phyloP scores from a whole-genome alignment of 352 stramenopile genomes.

The Phytopythium helicoides region DNA sequence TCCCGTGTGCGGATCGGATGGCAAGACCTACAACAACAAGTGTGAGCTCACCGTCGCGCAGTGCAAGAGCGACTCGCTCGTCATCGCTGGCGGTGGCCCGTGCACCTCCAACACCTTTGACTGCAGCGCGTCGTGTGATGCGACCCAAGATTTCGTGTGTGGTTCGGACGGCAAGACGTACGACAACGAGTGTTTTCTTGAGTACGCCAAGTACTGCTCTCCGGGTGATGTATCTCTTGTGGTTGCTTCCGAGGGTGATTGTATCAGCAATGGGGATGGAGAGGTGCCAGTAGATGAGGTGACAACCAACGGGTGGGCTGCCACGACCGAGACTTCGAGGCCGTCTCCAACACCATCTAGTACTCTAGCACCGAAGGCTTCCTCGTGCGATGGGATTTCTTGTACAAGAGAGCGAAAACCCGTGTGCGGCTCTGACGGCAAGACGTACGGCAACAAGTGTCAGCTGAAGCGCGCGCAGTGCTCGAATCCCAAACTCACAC shows the following conservation, averaged over 20 bases:
- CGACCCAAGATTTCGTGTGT: slow-evolving; percentile 19
- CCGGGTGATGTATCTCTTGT: slow-evolving; percentile 13
- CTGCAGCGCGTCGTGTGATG: too few species aligned
- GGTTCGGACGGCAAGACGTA: slow-evolving; percentile 31
- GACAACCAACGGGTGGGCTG: too few species aligned
- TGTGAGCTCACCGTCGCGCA: slow-evolving; percentile 38
- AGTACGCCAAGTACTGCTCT: not conserved
- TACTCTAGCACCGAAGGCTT: too few species aligned
- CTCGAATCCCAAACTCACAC: too few species aligned
- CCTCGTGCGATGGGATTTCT: too few species aligned
- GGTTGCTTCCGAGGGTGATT: slow-evolving; percentile 15
- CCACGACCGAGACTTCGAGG: too few species aligned
- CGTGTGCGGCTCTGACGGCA: slow-evolving; percentile 19
- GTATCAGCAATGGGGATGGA: too few species aligned
- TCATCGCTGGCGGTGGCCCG: slow-evolving; percentile 2
- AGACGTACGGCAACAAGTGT: slow-evolving; percentile 46
- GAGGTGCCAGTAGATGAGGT: slow-evolving; percentile 6
- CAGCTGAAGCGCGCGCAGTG: slow-evolving; percentile 1
- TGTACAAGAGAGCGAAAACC: too few species aligned
- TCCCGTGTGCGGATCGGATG: slow-evolving; percentile 32
- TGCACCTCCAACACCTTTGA: slow-evolving; percentile 2
- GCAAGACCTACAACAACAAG: slow-evolving; percentile 47
- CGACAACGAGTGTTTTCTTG: slow-evolving; percentile 24
- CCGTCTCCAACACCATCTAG: too few species aligned
- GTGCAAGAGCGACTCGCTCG: slow-evolving; percentile 23